Conservation (phyloP, 176 grass and related monocot genomes). For the Avena eriantha region DNA sequence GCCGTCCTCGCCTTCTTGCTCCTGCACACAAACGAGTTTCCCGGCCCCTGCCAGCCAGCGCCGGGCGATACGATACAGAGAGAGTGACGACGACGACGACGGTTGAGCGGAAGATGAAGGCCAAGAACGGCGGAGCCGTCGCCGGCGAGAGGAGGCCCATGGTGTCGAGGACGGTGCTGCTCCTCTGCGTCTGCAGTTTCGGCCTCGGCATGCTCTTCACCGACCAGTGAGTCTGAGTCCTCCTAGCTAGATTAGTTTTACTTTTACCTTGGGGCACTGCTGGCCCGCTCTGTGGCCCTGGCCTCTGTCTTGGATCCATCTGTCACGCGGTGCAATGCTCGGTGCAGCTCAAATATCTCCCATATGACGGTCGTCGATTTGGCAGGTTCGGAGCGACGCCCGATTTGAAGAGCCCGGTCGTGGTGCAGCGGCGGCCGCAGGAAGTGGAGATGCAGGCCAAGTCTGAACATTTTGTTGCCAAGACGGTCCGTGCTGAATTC, state of each 20-base stretch:
- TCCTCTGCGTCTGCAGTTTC: conserved; percentile 76
- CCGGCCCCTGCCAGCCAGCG: background rate
- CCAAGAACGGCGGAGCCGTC: conserved; percentile 46
- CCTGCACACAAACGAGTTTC: conserved; percentile 9
- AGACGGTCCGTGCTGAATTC: conserved; percentile 30
- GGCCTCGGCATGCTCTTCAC: conserved; percentile 77
- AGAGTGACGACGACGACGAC: background rate
- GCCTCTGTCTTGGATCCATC: conserved; percentile 16
- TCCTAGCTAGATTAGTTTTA: conserved; percentile 34
- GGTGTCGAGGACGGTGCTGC: conserved; percentile 56
- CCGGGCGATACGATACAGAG: background rate
- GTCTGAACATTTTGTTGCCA: conserved; percentile 47
- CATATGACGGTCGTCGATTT: background rate
- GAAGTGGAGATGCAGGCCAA: conserved; percentile 42
- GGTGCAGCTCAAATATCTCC: background rate
- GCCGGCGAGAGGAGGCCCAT: conserved; percentile 53
- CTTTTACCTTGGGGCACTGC: too few relatives aligned
- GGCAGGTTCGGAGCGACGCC: conserved; percentile 58
- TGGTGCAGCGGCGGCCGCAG: conserved; percentile 41
- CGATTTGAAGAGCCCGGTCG: conserved; percentile 37
- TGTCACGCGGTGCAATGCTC: background rate
- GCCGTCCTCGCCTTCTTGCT: conserved; percentile 12
- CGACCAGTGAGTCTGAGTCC: conserved; percentile 51
- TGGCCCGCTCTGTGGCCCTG: background rate
- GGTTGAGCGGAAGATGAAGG: conserved; percentile 55